These are phyloP conservation scores for Penicillium steckii DNA, from an alignment of 495 filamentous ascomycete genomes.

Conservation along the genomic window DNA sequence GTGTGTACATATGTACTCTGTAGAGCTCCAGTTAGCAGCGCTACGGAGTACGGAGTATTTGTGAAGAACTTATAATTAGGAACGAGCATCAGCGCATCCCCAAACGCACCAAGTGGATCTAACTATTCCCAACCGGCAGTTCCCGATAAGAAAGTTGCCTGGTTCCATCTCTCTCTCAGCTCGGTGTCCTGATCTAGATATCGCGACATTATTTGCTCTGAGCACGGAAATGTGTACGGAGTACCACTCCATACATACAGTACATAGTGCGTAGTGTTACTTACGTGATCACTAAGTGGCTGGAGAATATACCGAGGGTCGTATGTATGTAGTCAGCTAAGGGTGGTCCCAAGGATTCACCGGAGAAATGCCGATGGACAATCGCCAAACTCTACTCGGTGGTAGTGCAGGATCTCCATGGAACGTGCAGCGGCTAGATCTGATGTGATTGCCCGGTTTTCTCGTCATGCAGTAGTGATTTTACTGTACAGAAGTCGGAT, in stretches of 20 bases:
- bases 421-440: conserved; percentile 27
- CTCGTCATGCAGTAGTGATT: conserved; percentile 28
- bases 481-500: conserved; percentile 7
- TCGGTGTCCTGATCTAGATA: conserved; percentile 9
- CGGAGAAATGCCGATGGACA: conserved; percentile 25
- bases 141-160: no score
- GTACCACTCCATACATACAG: no score
- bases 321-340: no score
- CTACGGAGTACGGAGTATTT: no score
- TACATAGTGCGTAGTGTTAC: no score
- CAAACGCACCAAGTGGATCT: conserved; percentile 1
- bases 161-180: no score
- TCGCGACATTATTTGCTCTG: conserved; percentile 20
- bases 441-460: conserved; percentile 25
- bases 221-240: conserved; percentile 12
- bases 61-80: conserved; percentile 22
- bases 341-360: no score
- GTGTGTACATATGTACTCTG: neutral
- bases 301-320: conserved; percentile 2
- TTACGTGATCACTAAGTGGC: no score
- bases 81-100: neutral
- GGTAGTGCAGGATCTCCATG: conserved; percentile 18
- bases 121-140: neutral
- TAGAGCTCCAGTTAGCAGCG: neutral
- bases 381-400: conserved; percentile 15